Conservation (phyloP, 2,329 filamentous ascomycete species). For the Helotiales sp. region DNA sequence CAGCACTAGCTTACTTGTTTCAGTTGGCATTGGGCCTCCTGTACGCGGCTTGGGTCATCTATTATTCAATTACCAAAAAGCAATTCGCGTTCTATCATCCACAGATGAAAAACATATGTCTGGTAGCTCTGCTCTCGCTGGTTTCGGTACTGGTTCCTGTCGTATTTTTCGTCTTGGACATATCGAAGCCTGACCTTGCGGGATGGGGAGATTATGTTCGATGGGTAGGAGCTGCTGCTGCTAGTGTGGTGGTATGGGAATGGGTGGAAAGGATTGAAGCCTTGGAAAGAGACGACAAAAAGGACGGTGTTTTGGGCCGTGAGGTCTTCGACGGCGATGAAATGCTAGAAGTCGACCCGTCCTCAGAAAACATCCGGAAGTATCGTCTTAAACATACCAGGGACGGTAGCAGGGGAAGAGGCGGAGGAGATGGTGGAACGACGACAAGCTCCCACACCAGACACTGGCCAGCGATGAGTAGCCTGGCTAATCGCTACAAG, state of each 20-base stretch:
- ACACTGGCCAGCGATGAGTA: constrained; percentile 46
- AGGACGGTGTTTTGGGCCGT: constrained; percentile 69
- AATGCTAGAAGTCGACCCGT: constrained; percentile 65
- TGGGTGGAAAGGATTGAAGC: constrained; percentile 78
- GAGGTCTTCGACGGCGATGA: constrained; percentile 75
- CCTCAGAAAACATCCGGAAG: constrained; percentile 41
- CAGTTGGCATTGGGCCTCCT: constrained; percentile 68
- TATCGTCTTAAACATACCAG: constrained; percentile 31
- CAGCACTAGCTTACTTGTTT: constrained; percentile 74
- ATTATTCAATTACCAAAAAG: constrained; percentile 70
- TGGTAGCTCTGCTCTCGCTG: constrained; percentile 66
- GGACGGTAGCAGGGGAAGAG: constrained; percentile 30
- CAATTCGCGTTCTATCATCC: constrained; percentile 71
- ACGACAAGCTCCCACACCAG: constrained; percentile 27
- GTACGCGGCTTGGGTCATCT: constrained; percentile 74
- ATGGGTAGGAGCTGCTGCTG: constrained; percentile 74
- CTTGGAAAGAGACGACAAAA: constrained; percentile 69
- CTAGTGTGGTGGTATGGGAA: constrained; percentile 79
- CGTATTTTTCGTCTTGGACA: constrained; percentile 74
- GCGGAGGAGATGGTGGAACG: constrained; percentile 16
- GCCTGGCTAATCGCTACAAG: constrained; percentile 30
- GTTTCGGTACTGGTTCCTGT: constrained; percentile 68
- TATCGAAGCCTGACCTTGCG: constrained; percentile 67
- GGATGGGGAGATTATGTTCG: constrained; percentile 77
- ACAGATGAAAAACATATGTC: constrained; percentile 69